These are phyloP conservation scores for Trichophyton mentagrophytes DNA, from an alignment of 2,329 filamentous ascomycete genomes.

Conservation along the genomic window DNA sequence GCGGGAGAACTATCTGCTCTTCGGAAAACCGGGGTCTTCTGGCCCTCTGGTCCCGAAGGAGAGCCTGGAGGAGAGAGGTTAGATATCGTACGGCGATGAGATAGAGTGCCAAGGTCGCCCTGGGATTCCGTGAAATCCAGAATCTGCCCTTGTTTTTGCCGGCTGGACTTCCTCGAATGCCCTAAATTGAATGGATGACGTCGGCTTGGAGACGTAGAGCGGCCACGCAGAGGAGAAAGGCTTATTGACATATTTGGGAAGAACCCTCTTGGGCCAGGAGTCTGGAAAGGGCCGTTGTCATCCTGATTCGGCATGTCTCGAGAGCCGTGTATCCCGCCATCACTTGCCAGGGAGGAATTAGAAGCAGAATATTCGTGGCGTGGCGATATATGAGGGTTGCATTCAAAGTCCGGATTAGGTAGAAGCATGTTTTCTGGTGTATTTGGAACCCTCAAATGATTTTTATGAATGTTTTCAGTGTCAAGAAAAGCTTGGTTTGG, in stretches of 20 bases:
- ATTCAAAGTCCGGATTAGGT: constrained; percentile 7
- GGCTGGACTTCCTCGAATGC: neutral
- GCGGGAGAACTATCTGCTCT: constrained; percentile 17
- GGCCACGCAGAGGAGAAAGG: constrained; percentile 50
- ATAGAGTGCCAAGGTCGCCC: neutral
- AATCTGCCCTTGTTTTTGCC: neutral
- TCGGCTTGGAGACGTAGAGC: constrained; percentile 46
- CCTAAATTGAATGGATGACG: constrained; percentile 11
- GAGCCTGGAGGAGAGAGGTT: neutral
- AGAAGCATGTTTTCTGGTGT: neutral
- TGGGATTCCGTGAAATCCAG: neutral
- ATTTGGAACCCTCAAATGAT: neutral
- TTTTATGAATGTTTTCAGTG: neutral
- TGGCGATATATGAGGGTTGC: neutral
- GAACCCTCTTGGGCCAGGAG: neutral
- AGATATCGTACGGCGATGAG: neutral
- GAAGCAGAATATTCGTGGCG: constrained; percentile 5
- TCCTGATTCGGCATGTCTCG: neutral
- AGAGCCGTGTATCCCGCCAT: neutral
- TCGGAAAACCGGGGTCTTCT: constrained; percentile 6
- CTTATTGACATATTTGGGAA: constrained; percentile 51
- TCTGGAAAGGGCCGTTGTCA: neutral
- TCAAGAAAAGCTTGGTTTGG: neutral
- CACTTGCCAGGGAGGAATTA: constrained; percentile 4
- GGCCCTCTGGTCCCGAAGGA: neutral